Base-by-base conservation (phyloP, 2,329 filamentous ascomycete species). In the Cryphonectria naterciae region DNA sequence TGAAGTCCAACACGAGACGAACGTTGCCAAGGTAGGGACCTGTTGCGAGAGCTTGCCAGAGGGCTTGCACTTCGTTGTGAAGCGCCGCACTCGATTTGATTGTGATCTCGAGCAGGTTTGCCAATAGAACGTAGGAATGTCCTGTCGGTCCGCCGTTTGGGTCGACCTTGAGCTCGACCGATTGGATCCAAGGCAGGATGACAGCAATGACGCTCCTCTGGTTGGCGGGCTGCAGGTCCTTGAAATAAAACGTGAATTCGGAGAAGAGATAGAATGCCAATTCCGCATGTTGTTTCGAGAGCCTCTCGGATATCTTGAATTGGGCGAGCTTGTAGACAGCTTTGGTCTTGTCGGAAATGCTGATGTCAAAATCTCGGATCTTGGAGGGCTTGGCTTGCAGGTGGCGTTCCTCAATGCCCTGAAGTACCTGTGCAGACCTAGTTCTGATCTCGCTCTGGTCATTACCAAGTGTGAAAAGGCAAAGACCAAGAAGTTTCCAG, bases 301-400 rank as follows among this genome's bases (percentile, higher is more conserved):
- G 87, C 28, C 95, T 88, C 77, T 95, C 94, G 0, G 96, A 98
- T 32, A 97, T 97, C 78, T 98, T 95, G 75, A 98, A 98, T 78
- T 99, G 96, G 0, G 97, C 96, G 61, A 97, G 86, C 82, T 99
- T 99, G 82, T 98, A 99, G 2, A 99, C 95, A 0, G 95, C 95
- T 75, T 97, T 97, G 0, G 97, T 99, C 82, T 98, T 98, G 82
- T 99, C 97, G 0, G 95, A 97, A 70, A 99, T 96, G 79, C 95
- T 98, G 76, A 99, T 98, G 77, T 99, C 96, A 71, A 98, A 97
- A 79, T 99, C 96, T 78, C 97, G 94, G 8, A 99, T 90, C 78
- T 97, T 97, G 1, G 95, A 97, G 74, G 90, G 96, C 74, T 93
- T 85, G 2, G 82, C 82, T 69, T 79, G 92, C 74, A 91, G 89